phyloP scores from a whole-genome alignment of 208 protist species.

The Trypanosoma vivax region DNA sequence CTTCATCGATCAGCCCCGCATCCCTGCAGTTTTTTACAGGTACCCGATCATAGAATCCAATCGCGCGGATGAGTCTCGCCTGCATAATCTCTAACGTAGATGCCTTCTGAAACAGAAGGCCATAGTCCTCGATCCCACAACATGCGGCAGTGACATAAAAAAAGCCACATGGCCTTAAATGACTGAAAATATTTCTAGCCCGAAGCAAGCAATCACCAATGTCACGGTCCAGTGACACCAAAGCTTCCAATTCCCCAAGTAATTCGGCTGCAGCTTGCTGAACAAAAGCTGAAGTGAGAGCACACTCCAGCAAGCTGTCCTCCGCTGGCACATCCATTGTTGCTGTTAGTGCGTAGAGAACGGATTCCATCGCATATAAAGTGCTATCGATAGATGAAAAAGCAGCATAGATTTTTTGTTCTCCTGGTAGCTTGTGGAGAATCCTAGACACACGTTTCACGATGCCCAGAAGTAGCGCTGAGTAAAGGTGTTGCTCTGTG shows the following conservation, averaged over 20 bases:
- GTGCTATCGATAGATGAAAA: slow-evolving; percentile 55
- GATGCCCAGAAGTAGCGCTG: slow-evolving; percentile 57
- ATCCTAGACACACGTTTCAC: slow-evolving; percentile 71
- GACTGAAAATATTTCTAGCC: slow-evolving; percentile 34
- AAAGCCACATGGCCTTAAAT: slow-evolving; percentile 74
- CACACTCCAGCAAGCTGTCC: slow-evolving; percentile 77
- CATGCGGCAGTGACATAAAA: slow-evolving; percentile 69
- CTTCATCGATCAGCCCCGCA: slow-evolving; percentile 55
- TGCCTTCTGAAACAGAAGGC: slow-evolving; percentile 71
- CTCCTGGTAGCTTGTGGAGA: slow-evolving; percentile 34
- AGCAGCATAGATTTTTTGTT: slow-evolving; percentile 42
- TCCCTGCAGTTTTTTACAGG: slow-evolving; percentile 59
- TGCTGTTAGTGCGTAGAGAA: slow-evolving; percentile 74
- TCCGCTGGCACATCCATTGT: slow-evolving; percentile 72
- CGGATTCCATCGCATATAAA: slow-evolving; percentile 83
- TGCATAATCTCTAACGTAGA: slow-evolving; percentile 83
- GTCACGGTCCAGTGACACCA: slow-evolving; percentile 37
- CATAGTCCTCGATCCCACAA: slow-evolving; percentile 83
- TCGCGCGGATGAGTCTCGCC: slow-evolving; percentile 41
- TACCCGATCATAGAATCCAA: slow-evolving; percentile 61
- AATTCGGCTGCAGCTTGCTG: slow-evolving; percentile 43
- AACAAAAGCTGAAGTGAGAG: slow-evolving; percentile 60
- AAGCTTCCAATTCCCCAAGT: slow-evolving; percentile 50
- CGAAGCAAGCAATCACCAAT: slow-evolving; percentile 46
- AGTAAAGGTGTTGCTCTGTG: slow-evolving; percentile 82